phyloP scores from a whole-genome alignment of 2,329 filamentous ascomycete species.

The Epichloe brachyelytri region DNA sequence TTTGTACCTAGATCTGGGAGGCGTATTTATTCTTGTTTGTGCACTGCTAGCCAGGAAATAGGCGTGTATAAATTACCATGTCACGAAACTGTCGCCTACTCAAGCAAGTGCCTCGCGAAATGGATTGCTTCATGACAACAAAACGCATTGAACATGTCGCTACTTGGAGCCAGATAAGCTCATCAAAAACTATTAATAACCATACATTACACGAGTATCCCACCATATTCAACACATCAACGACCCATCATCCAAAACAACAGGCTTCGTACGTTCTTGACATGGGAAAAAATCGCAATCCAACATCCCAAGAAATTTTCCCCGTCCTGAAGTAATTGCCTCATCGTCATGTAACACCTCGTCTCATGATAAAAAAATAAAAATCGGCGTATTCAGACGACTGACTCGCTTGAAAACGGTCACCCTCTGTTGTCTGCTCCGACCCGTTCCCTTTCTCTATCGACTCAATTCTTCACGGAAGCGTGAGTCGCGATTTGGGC shows the following conservation, averaged over 20 bases:
- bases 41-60: neutral
- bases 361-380: too few relatives aligned
- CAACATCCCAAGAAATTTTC: neutral
- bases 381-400: too few relatives aligned
- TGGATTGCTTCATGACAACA: neutral
- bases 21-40: neutral
- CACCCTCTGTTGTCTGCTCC: too few relatives aligned
- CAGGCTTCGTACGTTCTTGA: neutral
- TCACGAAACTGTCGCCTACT: neutral
- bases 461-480: conserved; percentile 43
- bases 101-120: too few relatives aligned
- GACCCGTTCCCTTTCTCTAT: conserved; percentile 3
- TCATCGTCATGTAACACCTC: neutral
- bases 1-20: neutral
- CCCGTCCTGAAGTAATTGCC: neutral
- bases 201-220: neutral
- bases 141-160: neutral
- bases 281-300: neutral
- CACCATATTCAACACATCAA: neutral
- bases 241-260: neutral
- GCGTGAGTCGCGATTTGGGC: conserved; percentile 42
- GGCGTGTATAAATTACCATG: neutral
- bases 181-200: neutral
- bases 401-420: too few relatives aligned
- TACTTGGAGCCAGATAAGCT: neutral